These are phyloP conservation scores for Mycena kentingensis DNA, from an alignment of 768 basidiomycete genomes.

Conservation along the genomic window DNA sequence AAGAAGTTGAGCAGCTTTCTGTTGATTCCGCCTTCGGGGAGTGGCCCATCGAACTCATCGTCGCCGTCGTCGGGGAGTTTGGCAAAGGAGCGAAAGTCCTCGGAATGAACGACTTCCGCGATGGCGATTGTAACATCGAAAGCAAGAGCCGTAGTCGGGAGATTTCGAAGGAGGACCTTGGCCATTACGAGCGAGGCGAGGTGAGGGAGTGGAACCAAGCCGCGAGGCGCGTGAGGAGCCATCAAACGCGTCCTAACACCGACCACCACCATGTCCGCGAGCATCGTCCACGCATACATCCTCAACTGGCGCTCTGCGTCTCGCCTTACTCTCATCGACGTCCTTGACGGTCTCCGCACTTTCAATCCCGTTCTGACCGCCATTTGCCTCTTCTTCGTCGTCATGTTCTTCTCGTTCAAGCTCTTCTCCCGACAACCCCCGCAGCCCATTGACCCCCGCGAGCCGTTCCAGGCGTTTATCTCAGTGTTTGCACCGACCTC, in stretches of 20 bases:
- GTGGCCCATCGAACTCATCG: neutral
- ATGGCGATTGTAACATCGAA: constrained; percentile 62
- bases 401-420: constrained; percentile 1
- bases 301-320: too few species aligned
- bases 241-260: too few species aligned
- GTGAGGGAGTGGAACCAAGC: neutral
- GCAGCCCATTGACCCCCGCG: constrained; percentile 23
- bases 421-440: neutral
- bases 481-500: constrained; percentile 45
- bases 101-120: constrained; percentile 57
- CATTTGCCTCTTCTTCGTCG: constrained; percentile 2
- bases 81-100: constrained; percentile 39
- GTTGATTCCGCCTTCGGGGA: constrained; percentile 33
- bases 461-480: constrained; percentile 43
- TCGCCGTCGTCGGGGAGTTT: constrained; percentile 11
- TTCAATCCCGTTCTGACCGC: neutral
- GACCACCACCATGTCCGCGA: too few species aligned
- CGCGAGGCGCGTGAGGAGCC: neutral
- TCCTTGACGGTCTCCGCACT: neutral
- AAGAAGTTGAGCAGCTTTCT: constrained; percentile 57
- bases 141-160: constrained; percentile 46
- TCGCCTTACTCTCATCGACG: neutral
- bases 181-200: constrained; percentile 29
- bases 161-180: constrained; percentile 36
- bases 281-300: too few species aligned